These are phyloP conservation scores for Xylariales sp. DNA, from an alignment of 2,329 filamentous ascomycete genomes.

Conservation along the genomic window DNA sequence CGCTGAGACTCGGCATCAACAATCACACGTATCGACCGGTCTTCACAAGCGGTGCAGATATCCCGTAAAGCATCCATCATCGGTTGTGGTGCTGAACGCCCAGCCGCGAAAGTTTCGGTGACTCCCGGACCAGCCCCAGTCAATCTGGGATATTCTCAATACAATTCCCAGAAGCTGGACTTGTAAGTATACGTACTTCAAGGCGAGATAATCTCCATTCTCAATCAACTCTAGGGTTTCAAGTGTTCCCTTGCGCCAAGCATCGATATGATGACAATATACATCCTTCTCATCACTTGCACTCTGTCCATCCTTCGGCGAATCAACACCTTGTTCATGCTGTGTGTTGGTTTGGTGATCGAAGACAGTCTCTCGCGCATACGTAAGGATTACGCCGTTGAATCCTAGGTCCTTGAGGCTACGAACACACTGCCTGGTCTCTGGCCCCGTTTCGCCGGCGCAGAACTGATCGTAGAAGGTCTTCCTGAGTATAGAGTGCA, in stretches of 20 bases:
- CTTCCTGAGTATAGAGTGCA: conserved; percentile 42
- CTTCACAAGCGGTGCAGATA: conserved; percentile 32
- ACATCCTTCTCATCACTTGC: not conserved
- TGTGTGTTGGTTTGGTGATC: conserved; percentile 28
- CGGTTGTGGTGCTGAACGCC: conserved; percentile 31
- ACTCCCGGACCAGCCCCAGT: conserved; percentile 2
- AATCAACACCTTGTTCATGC: conserved; percentile 12
- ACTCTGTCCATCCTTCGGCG: conserved; percentile 9
- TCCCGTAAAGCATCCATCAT: conserved; percentile 37
- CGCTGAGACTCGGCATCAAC: conserved; percentile 42
- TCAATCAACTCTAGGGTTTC: conserved; percentile 27
- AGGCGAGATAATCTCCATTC: conserved; percentile 30
- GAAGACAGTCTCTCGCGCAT: conserved; percentile 40
- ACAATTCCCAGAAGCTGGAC: no score
- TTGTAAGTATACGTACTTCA: conserved; percentile 36
- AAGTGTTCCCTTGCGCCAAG: conserved; percentile 29
- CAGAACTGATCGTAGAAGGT: conserved; percentile 55
- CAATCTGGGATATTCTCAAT: not conserved
- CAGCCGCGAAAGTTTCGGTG: conserved; percentile 14
- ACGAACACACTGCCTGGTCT: conserved; percentile 39
- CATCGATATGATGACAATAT: conserved; percentile 31
- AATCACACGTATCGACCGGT: conserved; percentile 36
- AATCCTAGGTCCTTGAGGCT: conserved; percentile 46
- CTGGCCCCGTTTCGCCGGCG: conserved; percentile 42
- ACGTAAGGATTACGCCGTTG: conserved; percentile 52